A percentile compares a stretch with the other conserved stretches of the same genome.
These are phyloP conservation scores for Cadophora sp. DNA, from an alignment of 2,329 filamentous ascomycete genomes.

Conservation along the genomic window DNA sequence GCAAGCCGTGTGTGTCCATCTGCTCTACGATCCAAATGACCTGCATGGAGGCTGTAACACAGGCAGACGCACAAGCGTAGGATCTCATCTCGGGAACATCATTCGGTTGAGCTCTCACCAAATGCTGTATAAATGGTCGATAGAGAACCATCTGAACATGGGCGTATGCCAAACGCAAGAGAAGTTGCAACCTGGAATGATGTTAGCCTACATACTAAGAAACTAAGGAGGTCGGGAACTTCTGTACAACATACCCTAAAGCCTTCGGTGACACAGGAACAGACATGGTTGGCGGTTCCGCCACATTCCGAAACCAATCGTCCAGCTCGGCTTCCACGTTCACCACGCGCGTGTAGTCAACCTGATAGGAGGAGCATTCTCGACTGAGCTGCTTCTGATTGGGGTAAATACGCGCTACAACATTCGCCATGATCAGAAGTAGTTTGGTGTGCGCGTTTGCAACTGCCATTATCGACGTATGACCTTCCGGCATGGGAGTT, in stretches of 20 bases:
- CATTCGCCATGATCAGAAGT: slow-evolving; percentile 65
- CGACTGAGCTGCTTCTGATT: slow-evolving; percentile 50
- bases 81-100: slow-evolving; percentile 72
- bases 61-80: slow-evolving; percentile 70
- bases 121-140: slow-evolving; percentile 81
- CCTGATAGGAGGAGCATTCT: slow-evolving; percentile 17
- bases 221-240: neutral
- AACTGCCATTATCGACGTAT: slow-evolving; percentile 64
- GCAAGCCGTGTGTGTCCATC: slow-evolving; percentile 73
- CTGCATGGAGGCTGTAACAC: slow-evolving; percentile 64
- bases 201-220: slow-evolving; percentile 37
- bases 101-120: slow-evolving; percentile 66
- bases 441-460: slow-evolving; percentile 68
- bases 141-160: slow-evolving; percentile 83
- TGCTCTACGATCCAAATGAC: slow-evolving; percentile 79
- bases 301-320: slow-evolving; percentile 65
- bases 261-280: slow-evolving; percentile 10
- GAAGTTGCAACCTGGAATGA: slow-evolving; percentile 65
- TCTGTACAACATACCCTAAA: slow-evolving; percentile 54
- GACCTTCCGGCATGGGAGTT: slow-evolving; percentile 57
- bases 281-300: slow-evolving; percentile 4
- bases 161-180: slow-evolving; percentile 78
- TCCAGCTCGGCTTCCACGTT: slow-evolving; percentile 50
- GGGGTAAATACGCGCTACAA: slow-evolving; percentile 68
- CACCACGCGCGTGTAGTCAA: slow-evolving; percentile 14